Evolutionary conservation across 2,329 filamentous ascomycete genomes (phyloP), one percentile per base, ranked within the genome.

Genomic region (Sporothrix brunneoviolacea): DNA sequence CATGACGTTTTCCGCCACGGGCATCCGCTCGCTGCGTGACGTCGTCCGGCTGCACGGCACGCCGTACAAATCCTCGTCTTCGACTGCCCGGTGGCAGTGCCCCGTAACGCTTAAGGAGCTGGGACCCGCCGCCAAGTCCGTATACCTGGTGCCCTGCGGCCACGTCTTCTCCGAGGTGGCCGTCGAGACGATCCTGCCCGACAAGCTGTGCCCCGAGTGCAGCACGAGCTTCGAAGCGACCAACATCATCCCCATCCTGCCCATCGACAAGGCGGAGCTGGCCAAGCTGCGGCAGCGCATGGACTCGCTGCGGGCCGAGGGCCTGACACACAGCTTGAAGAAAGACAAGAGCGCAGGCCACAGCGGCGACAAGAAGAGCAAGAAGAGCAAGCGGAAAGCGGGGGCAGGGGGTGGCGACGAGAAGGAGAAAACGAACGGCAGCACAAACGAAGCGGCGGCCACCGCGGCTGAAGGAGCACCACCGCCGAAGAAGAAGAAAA

Each of bases 81-180:
- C 60, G 77, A 75, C 51, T 4, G n/a, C 36, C 21, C 18, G n/a
- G 12, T 91, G 84, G 78, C 79, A 88, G 24, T 98, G 93, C 62
- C 91, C 91, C 0, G 79, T 97, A 49, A 95, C 91, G 2, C 80
- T 86, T 60, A 95, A 94, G 64, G 83, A 86, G 64, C 70, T 98
- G 21, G 93, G 93, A 0, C 83, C 90, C 0, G 75, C 76, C 5
- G 83, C 84, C 15, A 91, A 85, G 66, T 77, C 89, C 1, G 88
- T 95, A 2, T 98, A 97, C 61, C 62, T 98, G 3, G 88, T 97
- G 4, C 93, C 93, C 0, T 98, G 93, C 61, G 94, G 93, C 0
- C 94, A 98, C 71, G 91, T 88, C 1, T 97, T 97, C 68, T 84
- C 88, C 1, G 90, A 94, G 54, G 82, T 83, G 48, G 89, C 90